These are phyloP conservation scores for Phlyctochytrium arcticum DNA, from an alignment of 192 early-diverging fungal species.

Conservation along the genomic window DNA sequence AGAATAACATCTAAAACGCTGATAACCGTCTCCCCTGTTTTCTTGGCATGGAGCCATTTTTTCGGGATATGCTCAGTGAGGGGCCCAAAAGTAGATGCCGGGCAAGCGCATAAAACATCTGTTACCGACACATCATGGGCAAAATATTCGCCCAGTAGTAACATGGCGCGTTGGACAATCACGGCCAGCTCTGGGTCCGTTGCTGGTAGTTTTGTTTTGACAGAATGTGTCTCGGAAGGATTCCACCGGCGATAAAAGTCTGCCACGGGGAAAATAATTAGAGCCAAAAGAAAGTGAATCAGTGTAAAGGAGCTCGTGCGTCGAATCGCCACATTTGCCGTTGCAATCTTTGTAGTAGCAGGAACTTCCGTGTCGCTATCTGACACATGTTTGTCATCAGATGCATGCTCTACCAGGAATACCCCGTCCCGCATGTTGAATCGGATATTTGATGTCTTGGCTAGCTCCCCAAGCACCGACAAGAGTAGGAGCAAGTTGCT, in stretches of 20 bases:
- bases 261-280: not conserved
- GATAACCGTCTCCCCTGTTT: not conserved
- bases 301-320: not conserved
- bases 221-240: not conserved
- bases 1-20: not conserved
- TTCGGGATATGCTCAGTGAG: not conserved
- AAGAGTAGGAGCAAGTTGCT: not conserved
- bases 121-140: not conserved
- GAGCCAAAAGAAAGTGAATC: not conserved
- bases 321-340: too few relatives aligned
- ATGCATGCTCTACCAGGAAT: not conserved
- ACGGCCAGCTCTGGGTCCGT: not conserved
- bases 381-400: not conserved
- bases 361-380: not conserved
- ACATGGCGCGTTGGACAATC: not conserved
- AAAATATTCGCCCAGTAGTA: not conserved
- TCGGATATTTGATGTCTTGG: conserved; percentile 6
- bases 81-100: not conserved
- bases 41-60: not conserved
- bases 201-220: not conserved
- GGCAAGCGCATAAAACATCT: not conserved
- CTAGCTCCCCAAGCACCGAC: not conserved
- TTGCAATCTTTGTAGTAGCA: not conserved
- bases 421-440: conserved; percentile 15
- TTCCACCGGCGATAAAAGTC: not conserved